Percentiles rank a stretch among this genome's conserved stretches.
These are phyloP conservation scores for Crithidia bombi DNA, from an alignment of 208 protist genomes.

Conservation along the genomic window DNA sequence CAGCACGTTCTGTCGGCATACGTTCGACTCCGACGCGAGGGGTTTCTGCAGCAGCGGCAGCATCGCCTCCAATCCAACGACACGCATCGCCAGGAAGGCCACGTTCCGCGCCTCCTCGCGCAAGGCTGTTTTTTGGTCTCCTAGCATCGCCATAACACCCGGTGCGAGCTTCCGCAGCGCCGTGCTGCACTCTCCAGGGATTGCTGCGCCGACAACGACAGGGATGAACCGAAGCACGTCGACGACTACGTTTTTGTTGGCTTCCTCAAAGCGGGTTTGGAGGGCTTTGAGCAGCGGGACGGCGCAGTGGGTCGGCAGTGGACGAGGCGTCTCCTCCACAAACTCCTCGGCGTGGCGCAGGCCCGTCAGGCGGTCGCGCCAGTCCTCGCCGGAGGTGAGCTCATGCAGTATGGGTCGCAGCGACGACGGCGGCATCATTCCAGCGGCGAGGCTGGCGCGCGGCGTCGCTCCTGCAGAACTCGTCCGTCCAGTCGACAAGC, in stretches of 20 bases:
- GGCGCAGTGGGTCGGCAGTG: conserved; percentile 44
- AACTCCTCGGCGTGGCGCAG: conserved; percentile 71
- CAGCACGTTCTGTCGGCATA: conserved; percentile 73
- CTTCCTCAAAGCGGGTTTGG: conserved; percentile 73
- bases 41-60: conserved; percentile 76
- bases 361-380: conserved; percentile 72
- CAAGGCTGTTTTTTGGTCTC: conserved; percentile 79
- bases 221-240: conserved; percentile 80
- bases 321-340: conserved; percentile 39
- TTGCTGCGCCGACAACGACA: conserved; percentile 57
- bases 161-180: conserved; percentile 63
- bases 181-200: conserved; percentile 40
- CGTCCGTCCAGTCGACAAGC: conserved; percentile 4
- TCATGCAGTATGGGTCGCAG: conserved; percentile 56
- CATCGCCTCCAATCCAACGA: conserved; percentile 66
- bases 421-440: conserved; percentile 13
- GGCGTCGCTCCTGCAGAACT: conserved; percentile 23
- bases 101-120: conserved; percentile 79
- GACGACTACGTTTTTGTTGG: conserved; percentile 89
- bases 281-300: conserved; percentile 63
- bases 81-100: conserved; percentile 54
- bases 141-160: conserved; percentile 70
- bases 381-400: conserved; percentile 68
- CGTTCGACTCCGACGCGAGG: conserved; percentile 75
- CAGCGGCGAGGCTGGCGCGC: conserved; percentile 16